Conservation (phyloP, 2,329 filamentous ascomycete genomes). For the Ambrosiella xylebori region DNA sequence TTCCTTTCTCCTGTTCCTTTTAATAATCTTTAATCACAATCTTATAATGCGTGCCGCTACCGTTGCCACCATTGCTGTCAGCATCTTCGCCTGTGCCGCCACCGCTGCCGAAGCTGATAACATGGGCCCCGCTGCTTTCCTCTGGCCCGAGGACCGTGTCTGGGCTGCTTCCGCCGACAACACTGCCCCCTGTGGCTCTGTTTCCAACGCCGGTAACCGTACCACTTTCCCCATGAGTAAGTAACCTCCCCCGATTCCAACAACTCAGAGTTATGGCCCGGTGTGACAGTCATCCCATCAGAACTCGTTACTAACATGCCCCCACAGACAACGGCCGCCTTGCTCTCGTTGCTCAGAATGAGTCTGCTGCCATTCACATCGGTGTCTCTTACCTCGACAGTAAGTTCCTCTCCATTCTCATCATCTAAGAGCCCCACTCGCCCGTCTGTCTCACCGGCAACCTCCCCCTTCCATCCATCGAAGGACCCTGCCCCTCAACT, state of each 20-base stretch:
- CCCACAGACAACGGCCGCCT: constrained; percentile 33
- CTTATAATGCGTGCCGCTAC: constrained; percentile 3
- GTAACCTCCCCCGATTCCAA: constrained; percentile 11
- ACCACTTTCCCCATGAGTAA: constrained; percentile 39
- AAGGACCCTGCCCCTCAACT: not conserved
- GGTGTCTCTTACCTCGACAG: constrained; percentile 35
- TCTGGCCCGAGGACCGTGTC: constrained; percentile 40
- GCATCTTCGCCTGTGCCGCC: constrained; percentile 11
- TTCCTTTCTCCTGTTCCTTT: not conserved
- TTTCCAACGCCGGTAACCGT: constrained; percentile 28
- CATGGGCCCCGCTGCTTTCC: constrained; percentile 39
- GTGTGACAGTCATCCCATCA: too few species aligned
- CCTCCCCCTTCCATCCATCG: too few species aligned
- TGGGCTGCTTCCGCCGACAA: constrained; percentile 40
- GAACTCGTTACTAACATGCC: not conserved
- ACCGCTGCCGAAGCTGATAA: constrained; percentile 15
- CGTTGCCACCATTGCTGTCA: constrained; percentile 9
- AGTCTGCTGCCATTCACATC: constrained; percentile 36
- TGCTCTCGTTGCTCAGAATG: constrained; percentile 38
- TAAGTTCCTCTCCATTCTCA: constrained; percentile 17
- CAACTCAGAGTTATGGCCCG: not conserved
- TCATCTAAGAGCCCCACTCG: not conserved
- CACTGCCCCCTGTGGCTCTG: constrained; percentile 38
- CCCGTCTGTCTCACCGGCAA: not conserved
- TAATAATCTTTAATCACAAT: not conserved